phyloP scores from a whole-genome alignment of 345 rosid species.

The Salix caprea region DNA sequence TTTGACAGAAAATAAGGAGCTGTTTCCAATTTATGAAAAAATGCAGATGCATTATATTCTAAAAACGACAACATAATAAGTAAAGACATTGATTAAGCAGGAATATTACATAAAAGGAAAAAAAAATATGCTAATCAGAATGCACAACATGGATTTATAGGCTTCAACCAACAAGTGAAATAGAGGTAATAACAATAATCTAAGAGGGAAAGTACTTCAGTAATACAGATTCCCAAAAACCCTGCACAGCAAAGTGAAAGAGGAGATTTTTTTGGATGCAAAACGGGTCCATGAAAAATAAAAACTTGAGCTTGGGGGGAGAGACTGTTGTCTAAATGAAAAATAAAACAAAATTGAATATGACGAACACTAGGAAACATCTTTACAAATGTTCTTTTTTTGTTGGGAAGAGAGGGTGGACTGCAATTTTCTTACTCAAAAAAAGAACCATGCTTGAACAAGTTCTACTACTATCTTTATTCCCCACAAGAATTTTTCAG shows the following conservation, averaged over 20 bases:
- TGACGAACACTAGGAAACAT: too few species aligned
- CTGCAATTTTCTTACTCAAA: too few species aligned
- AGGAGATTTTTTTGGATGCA: not conserved
- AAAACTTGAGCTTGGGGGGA: not conserved
- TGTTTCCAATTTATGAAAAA: not conserved
- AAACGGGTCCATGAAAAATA: not conserved
- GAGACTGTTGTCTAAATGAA: not conserved
- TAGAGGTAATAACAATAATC: not conserved
- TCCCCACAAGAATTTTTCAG: not conserved
- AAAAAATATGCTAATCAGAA: not conserved
- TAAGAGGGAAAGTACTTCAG: not conserved
- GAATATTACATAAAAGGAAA: not conserved
- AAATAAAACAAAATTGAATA: not conserved
- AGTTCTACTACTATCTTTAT: too few species aligned
- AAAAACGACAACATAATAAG: not conserved
- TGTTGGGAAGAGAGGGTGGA: too few species aligned
- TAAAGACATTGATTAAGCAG: not conserved
- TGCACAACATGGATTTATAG: not conserved
- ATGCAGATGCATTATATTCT: not conserved
- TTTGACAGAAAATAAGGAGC: not conserved
- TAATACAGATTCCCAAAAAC: not conserved
- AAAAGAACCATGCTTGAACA: too few species aligned
- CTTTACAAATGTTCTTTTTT: not conserved
- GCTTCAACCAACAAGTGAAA: not conserved
- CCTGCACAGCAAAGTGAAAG: not conserved